phyloP scores from a whole-genome alignment of 441 rosid species.

The Euphorbia celastroides region DNA sequence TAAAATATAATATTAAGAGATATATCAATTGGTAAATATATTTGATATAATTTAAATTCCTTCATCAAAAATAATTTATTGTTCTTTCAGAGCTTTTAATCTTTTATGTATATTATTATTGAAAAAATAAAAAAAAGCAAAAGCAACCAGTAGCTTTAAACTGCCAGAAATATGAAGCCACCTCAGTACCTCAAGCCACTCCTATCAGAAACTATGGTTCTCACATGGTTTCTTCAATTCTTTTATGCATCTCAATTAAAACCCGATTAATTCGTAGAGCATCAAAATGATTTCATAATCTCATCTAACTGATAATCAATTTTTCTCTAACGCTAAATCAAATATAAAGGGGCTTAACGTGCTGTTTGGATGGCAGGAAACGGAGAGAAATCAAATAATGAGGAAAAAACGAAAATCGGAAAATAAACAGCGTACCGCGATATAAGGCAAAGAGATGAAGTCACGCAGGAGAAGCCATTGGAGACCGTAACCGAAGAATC shows the following conservation, averaged over 20 bases:
- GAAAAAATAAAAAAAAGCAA: background rate
- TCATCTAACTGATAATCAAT: background rate
- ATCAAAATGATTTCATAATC: background rate
- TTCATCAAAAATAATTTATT: no score
- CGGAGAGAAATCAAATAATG: background rate
- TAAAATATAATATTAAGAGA: no score
- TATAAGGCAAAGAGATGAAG: constrained; percentile 66
- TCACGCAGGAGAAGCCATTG: constrained; percentile 73
- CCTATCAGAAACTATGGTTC: background rate
- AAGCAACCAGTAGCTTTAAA: background rate
- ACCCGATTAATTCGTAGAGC: background rate
- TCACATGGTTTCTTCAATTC: background rate
- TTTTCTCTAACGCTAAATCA: no score
- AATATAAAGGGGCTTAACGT: background rate
- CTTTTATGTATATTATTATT: no score
- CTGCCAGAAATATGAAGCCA: background rate
- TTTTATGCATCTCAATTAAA: background rate
- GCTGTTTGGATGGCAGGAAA: background rate
- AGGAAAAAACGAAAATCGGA: background rate
- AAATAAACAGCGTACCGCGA: constrained; percentile 49
- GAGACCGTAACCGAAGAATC: constrained; percentile 69
- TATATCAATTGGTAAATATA: no score
- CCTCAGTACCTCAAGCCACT: background rate
- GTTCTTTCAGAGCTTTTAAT: no score
- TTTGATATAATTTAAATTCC: no score